phyloP scores from a whole-genome alignment of 148 eudicot genomes.

The Vaccinium darrowii region DNA sequence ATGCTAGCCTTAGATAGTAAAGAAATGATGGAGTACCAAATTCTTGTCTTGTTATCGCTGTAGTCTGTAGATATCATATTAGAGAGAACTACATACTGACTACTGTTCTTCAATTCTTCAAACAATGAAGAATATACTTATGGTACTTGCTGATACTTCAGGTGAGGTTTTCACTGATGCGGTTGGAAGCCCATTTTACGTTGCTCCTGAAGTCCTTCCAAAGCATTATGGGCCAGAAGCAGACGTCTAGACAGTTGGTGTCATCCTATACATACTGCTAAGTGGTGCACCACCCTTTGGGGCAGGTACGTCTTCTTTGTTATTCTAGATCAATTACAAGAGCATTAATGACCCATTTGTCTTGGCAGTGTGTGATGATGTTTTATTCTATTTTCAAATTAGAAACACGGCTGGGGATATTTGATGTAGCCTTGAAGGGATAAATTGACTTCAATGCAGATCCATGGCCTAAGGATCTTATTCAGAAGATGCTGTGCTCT shows the following conservation, averaged over 20 bases:
- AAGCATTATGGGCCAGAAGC: constrained; percentile 94
- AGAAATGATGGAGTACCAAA: not conserved
- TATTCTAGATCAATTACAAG: not conserved
- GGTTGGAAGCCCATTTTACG: constrained; percentile 98
- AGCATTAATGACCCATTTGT: not conserved
- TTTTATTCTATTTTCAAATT: constrained; percentile 20
- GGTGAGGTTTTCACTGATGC: constrained; percentile 87
- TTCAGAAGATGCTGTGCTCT: constrained; percentile 75
- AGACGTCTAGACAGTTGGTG: constrained; percentile 99
- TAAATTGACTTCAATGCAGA: constrained; percentile 88
- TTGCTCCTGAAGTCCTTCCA: constrained; percentile 93
- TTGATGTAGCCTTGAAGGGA: constrained; percentile 85
- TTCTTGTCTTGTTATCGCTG: constrained; percentile 1
- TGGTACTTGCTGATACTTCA: constrained; percentile 35
- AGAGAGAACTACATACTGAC: not conserved
- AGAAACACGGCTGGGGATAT: constrained; percentile 98
- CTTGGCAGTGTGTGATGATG: not conserved
- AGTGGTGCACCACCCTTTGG: constrained; percentile 98
- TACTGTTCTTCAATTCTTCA: not conserved
- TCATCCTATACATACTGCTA: constrained; percentile 83
- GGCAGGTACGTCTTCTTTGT: constrained; percentile 60
- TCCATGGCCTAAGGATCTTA: constrained; percentile 99
- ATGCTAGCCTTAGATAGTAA: not conserved
- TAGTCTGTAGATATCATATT: not conserved
- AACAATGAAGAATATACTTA: not conserved